Conservation (phyloP, 139 green algal species). For the Chlorella sp. region DNA sequence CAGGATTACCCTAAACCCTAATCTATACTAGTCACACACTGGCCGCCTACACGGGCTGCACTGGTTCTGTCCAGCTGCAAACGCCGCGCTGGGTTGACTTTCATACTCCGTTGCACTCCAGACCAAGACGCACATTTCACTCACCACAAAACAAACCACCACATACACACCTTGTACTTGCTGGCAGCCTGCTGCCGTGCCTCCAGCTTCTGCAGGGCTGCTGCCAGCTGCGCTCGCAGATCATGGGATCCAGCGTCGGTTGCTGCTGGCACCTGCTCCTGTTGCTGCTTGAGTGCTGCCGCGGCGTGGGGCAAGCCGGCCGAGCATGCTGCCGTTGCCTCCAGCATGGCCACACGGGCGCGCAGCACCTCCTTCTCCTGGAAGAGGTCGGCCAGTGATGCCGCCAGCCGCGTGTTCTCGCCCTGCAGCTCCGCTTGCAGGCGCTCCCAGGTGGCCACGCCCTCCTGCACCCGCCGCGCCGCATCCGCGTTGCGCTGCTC, state of each 20-base stretch:
- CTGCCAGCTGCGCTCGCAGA: conserved; percentile 7
- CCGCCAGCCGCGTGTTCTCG: conserved; percentile 16
- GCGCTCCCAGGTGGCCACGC: conserved; percentile 24
- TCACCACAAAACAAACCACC: too few species aligned
- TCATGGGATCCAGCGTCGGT: not conserved
- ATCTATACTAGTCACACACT: too few species aligned
- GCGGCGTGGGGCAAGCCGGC: not conserved
- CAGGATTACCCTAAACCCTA: too few species aligned
- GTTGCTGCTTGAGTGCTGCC: not conserved
- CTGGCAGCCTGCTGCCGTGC: not conserved
- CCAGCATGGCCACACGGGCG: conserved; percentile 16
- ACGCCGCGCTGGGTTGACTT: too few species aligned
- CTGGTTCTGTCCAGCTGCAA: too few species aligned
- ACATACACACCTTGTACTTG: conserved; percentile 29
- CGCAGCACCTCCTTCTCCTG: conserved; percentile 32
- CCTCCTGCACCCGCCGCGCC: not conserved
- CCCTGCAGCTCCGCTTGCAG: conserved; percentile 33
- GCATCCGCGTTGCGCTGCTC: not conserved
- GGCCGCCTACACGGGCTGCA: too few species aligned
- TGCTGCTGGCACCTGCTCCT: not conserved
- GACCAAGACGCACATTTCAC: too few species aligned
- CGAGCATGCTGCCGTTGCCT: not conserved
- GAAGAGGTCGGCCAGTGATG: not conserved
- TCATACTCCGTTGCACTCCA: too few species aligned
- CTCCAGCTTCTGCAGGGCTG: not conserved